A percentile compares a stretch with the other conserved stretches of the same genome.
Conservation (phyloP, 2,329 filamentous ascomycete species). For the Gremmenia infestans region DNA sequence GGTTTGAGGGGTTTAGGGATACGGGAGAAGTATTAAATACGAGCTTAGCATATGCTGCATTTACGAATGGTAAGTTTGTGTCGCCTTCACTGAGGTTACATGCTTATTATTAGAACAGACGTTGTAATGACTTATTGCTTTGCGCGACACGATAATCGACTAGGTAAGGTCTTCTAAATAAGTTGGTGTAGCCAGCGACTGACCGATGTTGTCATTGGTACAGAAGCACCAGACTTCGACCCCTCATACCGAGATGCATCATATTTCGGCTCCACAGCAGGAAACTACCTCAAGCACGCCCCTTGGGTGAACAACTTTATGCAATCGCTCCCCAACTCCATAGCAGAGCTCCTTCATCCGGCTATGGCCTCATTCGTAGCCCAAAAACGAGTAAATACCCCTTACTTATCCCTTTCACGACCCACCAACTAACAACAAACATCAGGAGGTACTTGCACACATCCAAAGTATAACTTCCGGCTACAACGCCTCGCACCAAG, state of each 20-base stretch:
- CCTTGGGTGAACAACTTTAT: conserved; percentile 14
- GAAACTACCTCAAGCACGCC: conserved; percentile 13
- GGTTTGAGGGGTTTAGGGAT: conserved; percentile 1
- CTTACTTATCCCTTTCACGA: background rate
- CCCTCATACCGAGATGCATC: conserved; percentile 17
- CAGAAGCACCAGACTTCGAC: conserved; percentile 17
- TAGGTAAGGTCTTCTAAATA: background rate
- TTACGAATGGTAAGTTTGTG: conserved; percentile 2
- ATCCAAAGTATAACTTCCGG: conserved; percentile 34
- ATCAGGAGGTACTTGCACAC: conserved; percentile 16
- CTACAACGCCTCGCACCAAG: conserved; percentile 2
- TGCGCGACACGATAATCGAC: conserved; percentile 8
- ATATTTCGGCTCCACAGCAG: conserved; percentile 10
- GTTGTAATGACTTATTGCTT: conserved; percentile 26
- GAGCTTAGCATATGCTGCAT: conserved; percentile 6
- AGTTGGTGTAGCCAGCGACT: background rate
- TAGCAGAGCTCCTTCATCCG: conserved; percentile 3
- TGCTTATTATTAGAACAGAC: conserved; percentile 12
- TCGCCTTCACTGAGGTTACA: background rate
- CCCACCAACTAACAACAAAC: background rate
- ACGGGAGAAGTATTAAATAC: background rate
- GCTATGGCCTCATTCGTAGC: conserved; percentile 11
- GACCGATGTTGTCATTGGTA: background rate
- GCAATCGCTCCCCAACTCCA: conserved; percentile 11
- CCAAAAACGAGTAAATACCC: conserved; percentile 6